Evolutionary conservation across 2,329 filamentous ascomycete genomes (phyloP).

Genomic region (Microdochium nivale): DNA sequence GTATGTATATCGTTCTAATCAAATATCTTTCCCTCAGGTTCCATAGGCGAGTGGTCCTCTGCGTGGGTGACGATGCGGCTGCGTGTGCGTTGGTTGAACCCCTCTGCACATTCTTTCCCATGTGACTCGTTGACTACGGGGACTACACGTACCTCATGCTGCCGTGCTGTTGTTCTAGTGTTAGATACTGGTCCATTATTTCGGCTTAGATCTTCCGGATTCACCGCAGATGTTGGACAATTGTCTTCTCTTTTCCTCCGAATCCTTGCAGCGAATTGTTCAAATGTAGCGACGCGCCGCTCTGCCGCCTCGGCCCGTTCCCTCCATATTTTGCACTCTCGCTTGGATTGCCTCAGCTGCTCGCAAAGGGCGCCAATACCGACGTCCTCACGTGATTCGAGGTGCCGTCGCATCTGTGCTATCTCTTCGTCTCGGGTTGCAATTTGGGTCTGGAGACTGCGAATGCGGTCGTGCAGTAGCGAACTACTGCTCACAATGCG

Average conservation of each 20-base stretch:
- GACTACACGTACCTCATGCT: neutral
- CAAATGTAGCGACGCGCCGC: slow-evolving; percentile 37
- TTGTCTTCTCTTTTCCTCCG: slow-evolving; percentile 9
- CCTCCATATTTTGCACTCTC: slow-evolving; percentile 41
- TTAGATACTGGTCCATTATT: neutral
- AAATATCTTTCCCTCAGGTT: neutral
- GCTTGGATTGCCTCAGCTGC: slow-evolving; percentile 33
- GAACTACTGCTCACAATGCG: slow-evolving; percentile 20
- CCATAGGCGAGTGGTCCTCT: neutral
- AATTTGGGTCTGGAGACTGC: slow-evolving; percentile 38
- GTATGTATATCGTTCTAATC: neutral
- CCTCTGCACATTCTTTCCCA: neutral
- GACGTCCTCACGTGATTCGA: slow-evolving; percentile 33
- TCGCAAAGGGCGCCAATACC: slow-evolving; percentile 38
- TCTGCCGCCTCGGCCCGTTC: slow-evolving; percentile 48
- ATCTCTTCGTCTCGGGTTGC: slow-evolving; percentile 36
- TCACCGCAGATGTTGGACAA: neutral
- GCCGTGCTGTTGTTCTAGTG: neutral
- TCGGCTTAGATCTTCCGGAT: neutral
- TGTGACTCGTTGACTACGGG: neutral
- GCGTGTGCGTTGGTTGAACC: neutral
- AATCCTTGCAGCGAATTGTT: slow-evolving; percentile 29
- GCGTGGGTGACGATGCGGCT: neutral
- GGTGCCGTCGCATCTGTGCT: slow-evolving; percentile 31
- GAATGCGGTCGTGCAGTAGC: slow-evolving; percentile 38